Conservation (phyloP, 176 grass and related monocot genomes). For the Areca catechu region DNA sequence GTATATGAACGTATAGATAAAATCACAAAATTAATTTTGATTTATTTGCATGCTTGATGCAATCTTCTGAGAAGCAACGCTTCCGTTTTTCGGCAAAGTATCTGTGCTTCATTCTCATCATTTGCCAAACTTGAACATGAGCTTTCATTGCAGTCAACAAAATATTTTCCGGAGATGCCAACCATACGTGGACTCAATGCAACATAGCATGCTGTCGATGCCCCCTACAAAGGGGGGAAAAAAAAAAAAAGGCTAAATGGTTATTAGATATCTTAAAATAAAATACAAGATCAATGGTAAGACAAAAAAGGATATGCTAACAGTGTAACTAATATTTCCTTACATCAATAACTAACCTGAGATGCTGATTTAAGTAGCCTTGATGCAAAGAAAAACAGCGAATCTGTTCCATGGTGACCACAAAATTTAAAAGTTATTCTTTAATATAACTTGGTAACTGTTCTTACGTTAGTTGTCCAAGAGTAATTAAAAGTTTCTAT, state of each 20-base stretch:
- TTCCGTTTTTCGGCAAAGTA: constrained; percentile 13
- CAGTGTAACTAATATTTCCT: no score
- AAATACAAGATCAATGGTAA: no score
- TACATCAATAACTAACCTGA: constrained; percentile 11
- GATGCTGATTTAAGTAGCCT: constrained; percentile 32
- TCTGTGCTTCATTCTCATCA: neutral
- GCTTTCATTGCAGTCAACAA: constrained; percentile 38
- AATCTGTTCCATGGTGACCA: constrained; percentile 20
- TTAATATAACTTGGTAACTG: no score
- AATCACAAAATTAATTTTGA: neutral
- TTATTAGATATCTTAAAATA: no score
- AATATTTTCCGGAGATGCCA: constrained; percentile 29
- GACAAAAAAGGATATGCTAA: no score
- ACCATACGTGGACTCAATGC: constrained; percentile 20
- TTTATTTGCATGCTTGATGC: neutral
- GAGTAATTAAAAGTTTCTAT: no score
- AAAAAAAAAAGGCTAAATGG: neutral
- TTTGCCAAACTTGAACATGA: constrained; percentile 6
- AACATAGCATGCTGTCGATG: constrained; percentile 29
- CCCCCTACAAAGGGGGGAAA: constrained; percentile 16
- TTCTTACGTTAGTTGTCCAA: no score
- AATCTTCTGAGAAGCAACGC: constrained; percentile 1
- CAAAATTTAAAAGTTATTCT: no score
- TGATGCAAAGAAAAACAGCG: constrained; percentile 34
- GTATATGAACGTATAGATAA: no score